A percentile compares a stretch with the other conserved stretches of the same genome.
These are phyloP conservation scores for Gossypium thurberi DNA, from an alignment of 345 rosid species.

Conservation along the genomic window DNA sequence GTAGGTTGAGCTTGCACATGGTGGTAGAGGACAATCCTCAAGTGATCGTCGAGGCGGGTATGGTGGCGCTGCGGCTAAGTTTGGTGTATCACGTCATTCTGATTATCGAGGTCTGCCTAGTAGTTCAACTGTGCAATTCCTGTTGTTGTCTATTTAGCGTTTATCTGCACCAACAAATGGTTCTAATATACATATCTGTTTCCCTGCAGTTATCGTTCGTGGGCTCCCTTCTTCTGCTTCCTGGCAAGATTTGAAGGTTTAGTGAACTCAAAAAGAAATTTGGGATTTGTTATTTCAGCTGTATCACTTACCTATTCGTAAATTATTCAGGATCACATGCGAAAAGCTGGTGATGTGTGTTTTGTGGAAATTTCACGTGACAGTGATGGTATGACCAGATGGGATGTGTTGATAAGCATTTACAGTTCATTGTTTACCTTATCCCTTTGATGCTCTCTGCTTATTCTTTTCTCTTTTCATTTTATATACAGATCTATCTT, in stretches of 20 bases:
- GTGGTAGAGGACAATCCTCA: constrained; percentile 79
- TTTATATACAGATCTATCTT: constrained; percentile 1
- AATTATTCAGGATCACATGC: constrained; percentile 81
- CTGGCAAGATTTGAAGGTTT: constrained; percentile 96
- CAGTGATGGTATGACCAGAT: constrained; percentile 52
- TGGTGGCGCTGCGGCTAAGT: constrained; percentile 41
- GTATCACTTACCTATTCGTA: constrained; percentile 8
- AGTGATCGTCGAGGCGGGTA: constrained; percentile 66
- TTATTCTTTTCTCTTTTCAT: neutral
- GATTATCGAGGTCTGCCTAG: constrained; percentile 73
- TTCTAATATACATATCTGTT: neutral
- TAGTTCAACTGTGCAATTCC: neutral
- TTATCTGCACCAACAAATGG: neutral
- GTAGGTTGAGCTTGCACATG: constrained; percentile 99
- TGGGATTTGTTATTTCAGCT: neutral
- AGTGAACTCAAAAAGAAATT: neutral
- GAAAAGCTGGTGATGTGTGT: constrained; percentile 93
- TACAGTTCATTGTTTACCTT: neutral
- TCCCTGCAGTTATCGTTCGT: constrained; percentile 67
- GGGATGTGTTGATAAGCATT: neutral
- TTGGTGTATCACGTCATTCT: constrained; percentile 68
- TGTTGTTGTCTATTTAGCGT: neutral
- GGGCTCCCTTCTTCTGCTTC: constrained; percentile 88
- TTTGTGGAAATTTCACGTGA: constrained; percentile 90
- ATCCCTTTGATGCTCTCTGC: neutral